phyloP scores from a whole-genome alignment of 2,329 filamentous ascomycete genomes.

The Xylaria sp. region DNA sequence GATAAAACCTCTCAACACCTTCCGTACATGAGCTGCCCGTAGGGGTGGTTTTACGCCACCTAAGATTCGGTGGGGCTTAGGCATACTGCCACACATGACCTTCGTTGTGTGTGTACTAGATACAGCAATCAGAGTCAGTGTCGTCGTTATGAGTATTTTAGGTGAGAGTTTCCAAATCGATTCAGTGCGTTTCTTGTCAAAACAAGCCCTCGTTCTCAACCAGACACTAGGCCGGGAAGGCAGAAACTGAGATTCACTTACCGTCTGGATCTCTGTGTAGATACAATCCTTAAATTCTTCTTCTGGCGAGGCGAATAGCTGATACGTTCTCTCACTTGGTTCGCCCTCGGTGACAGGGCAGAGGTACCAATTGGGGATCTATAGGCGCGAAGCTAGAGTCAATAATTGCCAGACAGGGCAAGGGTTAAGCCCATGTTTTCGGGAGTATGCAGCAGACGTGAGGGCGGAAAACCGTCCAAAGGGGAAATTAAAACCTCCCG shows the following conservation, averaged over 20 bases:
- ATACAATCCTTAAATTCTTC: neutral
- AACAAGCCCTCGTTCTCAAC: neutral
- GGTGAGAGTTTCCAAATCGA: neutral
- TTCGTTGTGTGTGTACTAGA: neutral
- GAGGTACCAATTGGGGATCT: neutral
- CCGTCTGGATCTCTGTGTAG: constrained; percentile 12
- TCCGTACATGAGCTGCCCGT: too few species aligned
- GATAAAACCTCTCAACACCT: too few species aligned
- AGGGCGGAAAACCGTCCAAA: too few species aligned
- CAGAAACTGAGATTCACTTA: neutral
- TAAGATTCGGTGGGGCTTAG: neutral
- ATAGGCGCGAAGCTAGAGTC: too few species aligned
- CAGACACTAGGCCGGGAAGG: neutral
- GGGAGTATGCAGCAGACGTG: too few species aligned
- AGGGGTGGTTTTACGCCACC: too few species aligned
- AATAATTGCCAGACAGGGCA: too few species aligned
- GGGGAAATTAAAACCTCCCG: too few species aligned
- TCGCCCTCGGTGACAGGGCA: constrained; percentile 31
- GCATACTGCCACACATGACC: constrained; percentile 20
- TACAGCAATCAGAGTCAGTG: neutral
- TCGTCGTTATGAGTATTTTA: neutral
- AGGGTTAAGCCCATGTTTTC: too few species aligned
- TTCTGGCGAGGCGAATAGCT: constrained; percentile 20
- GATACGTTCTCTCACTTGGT: constrained; percentile 31
- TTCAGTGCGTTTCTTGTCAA: too few species aligned